Percentiles rank a stretch among this genome's conserved stretches.
Evolutionary conservation across 2,329 filamentous ascomycete genomes (phyloP).

Genomic region (Massarina eburnea): DNA sequence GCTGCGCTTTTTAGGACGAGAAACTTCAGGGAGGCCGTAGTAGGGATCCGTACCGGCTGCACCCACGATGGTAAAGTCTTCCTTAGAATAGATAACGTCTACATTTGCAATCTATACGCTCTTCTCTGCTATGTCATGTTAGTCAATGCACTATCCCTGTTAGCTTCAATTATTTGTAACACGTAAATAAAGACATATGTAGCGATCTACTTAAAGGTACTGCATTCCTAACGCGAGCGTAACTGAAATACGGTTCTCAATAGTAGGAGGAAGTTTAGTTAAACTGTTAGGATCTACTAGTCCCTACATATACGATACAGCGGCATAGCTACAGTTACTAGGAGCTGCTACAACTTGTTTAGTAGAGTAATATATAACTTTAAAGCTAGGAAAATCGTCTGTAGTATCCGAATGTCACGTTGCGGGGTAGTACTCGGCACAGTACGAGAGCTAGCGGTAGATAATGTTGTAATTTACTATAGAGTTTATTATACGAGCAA

Average conservation of each 20-base stretch:
- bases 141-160: conserved; percentile 1
- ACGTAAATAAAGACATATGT: not conserved
- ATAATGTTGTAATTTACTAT: not conserved
- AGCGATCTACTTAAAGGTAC: conserved; percentile 9
- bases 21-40: conserved; percentile 6
- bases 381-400: not conserved
- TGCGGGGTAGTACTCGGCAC: not conserved
- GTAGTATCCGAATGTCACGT: not conserved
- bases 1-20: not conserved
- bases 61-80: conserved; percentile 11
- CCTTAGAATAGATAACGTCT: conserved; percentile 8
- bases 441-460: not conserved
- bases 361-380: conserved; percentile 1
- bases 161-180: not conserved
- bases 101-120: not conserved
- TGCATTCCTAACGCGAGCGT: not conserved
- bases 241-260: conserved; percentile 5
- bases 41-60: not conserved
- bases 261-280: conserved; percentile 1
- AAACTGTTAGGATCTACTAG: not conserved
- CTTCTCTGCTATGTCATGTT: not conserved
- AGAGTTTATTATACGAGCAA: no score
- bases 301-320: not conserved
- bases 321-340: not conserved
- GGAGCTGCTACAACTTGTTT: not conserved